Conservation (phyloP, 129 eudicot genomes). For the Daucus carota region DH1_v3.0 NC_030383.2:31236501-31237000, state of each 20-base stretch:
- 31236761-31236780: not conserved
- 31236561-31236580: constrained; percentile 47
- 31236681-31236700: constrained; percentile 55
- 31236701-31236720: constrained; percentile 66
- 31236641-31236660: constrained; percentile 18
- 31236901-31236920: too few relatives aligned
- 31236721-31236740: not conserved
- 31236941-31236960: too few relatives aligned
- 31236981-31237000: too few relatives aligned
- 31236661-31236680: constrained; percentile 40
- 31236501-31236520: constrained; percentile 33
- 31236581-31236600: not conserved
- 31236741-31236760: not conserved
- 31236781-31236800: too few relatives aligned
- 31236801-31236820: too few relatives aligned
- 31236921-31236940: too few relatives aligned
- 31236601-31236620: not conserved
- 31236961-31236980: too few relatives aligned
- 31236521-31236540: constrained; percentile 36
- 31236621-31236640: not conserved
- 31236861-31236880: too few relatives aligned
- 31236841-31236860: too few relatives aligned
- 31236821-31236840: too few relatives aligned
- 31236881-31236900: too few relatives aligned
- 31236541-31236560: constrained; percentile 28